Percentiles rank a stretch among this genome's conserved stretches.
phyloP scores from a whole-genome alignment of 345 rosid genomes.

The Chamaenerion angustifolium region DNA sequence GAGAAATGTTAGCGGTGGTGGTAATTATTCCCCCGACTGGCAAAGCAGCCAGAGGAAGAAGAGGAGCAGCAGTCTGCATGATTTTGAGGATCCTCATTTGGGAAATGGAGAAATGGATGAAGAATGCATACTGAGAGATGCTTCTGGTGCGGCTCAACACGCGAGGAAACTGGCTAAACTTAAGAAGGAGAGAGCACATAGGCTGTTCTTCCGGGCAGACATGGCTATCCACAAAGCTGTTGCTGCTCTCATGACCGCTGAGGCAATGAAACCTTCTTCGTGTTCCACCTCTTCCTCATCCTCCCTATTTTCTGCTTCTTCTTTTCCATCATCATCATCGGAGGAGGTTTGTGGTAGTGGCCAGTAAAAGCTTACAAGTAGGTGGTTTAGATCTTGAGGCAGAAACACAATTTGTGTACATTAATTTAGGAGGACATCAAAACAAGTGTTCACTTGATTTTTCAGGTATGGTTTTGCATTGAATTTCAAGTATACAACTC shows the following conservation, averaged over 20 bases:
- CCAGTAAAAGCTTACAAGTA: too few species aligned
- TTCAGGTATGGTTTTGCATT: too few species aligned
- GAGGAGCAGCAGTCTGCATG: conserved; percentile 14
- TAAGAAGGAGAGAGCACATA: conserved; percentile 77
- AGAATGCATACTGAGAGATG: conserved; percentile 43
- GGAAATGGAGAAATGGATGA: conserved; percentile 54
- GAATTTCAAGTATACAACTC: too few species aligned
- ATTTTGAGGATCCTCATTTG: conserved; percentile 19
- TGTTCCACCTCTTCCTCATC: too few species aligned
- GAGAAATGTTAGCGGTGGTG: conserved; percentile 29
- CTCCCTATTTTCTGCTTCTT: too few species aligned
- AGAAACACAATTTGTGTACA: too few species aligned
- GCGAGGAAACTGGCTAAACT: conserved; percentile 52
- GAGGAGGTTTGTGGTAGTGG: too few species aligned
- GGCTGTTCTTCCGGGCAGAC: conserved; percentile 64
- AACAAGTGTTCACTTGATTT: too few species aligned
- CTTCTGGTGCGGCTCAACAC: conserved; percentile 64
- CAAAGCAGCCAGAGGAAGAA: too few species aligned
- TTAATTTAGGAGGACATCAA: too few species aligned
- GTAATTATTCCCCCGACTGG: conserved; percentile 5
- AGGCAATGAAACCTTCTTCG: conserved; percentile 55
- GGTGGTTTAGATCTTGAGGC: too few species aligned
- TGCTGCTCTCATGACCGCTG: conserved; percentile 75
- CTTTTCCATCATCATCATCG: too few species aligned
- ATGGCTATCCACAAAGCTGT: conserved; percentile 85